Evolutionary conservation across 2,329 filamentous ascomycete species (phyloP), one percentile per base, ranked within the genome.

Genomic region (Nigrospora sphaerica): DNA sequence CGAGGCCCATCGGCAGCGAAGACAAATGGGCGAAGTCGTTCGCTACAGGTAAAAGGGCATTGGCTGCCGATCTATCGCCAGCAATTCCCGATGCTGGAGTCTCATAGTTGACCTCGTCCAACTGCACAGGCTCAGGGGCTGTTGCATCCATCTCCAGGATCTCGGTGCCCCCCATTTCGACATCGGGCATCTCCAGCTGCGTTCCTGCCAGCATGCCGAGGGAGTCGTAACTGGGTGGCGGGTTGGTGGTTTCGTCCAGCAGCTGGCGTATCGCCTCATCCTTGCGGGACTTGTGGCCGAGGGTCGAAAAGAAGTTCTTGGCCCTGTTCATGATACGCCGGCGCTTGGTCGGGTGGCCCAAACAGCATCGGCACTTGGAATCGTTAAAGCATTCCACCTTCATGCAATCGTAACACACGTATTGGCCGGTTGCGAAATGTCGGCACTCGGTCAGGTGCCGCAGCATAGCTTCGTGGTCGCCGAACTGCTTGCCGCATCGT

Each of bases 361-460:
- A 57, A 52, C 73, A 78, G 35, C 68, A 66, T 46, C 69, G 72
- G 62, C 74, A 77, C 54, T 71, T 70, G 52, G 66, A 62, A 52
- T 79, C 74, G 58, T 35, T 44, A n/a, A 78, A 77, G 34, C 66
- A 65, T 57, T 80, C 76, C 46, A 72, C 64, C 53, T 68, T 70
- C 56, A 66, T 70, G 55, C 77, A 77, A 34, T 78, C 71, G 55
- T 75, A 78, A 56, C 76, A 80, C 65, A 74, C 71, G 53, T 79
- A 80, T 63, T 79, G 72, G 47, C 74, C 73, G 4, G 66, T 67
- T 23, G 65, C 57, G 32, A 80, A 68, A 54, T 74, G 65, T 31
- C 66, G 62, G 55, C 75, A 78, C 35, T 59, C 60, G 48, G 72
- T 70, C 11, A 80, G 62, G 51, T 79, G 77, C 53, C 67, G 70